Base-by-base conservation (phyloP, 352 stramenopile genomes). In the Phytophthora chlamydospora region DNA sequence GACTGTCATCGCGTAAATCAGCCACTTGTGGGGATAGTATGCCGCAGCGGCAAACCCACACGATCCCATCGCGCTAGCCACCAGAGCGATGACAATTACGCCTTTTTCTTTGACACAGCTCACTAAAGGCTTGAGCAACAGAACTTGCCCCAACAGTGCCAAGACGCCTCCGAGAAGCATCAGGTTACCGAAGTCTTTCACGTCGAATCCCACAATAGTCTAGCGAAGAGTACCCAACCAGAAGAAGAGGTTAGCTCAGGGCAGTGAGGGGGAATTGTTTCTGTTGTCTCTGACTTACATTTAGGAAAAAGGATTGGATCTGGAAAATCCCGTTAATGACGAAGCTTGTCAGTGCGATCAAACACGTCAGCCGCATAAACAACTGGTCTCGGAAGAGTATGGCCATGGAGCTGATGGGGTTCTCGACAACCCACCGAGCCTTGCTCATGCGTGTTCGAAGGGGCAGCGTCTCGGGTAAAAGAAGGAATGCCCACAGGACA, bases 271-370 rank as follows among this genome's bases (percentile, higher is more conserved):
- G 8, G 4, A n/a, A 61, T 39, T 9, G 40, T 48, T 33, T 7
- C 6, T 27, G n/a, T 27, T 13, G 8, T 24, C 4, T 21, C 9
- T 5, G 7, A 52, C 68, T 55, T 44, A 86, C 79, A 46, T 93
- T 93, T 12, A 93, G 68, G 58, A 82, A 91, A 66, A 89, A 93
- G 16, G 79, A 71, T 27, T 76, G 77, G 44, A 90, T 89, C 45
- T 90, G 80, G 35, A 67, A 80, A 42, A 83, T 61, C 7, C 80
- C 82, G 16, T 75, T 80, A 36, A 67, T 54, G n/a, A 87, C 78
- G 38, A 91, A 93, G 8, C 47, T 80, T 32, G 81, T 91, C 58
- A 91, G 62, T 14, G 73, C 80, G 39, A 93, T 89, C 56, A 93
- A 64, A 19, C 59, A 68, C 6, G 78, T 91, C 27, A 93, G 64